Conservation (phyloP, 768 basidiomycete species). For the Calocybe gangraenosa region DNA sequence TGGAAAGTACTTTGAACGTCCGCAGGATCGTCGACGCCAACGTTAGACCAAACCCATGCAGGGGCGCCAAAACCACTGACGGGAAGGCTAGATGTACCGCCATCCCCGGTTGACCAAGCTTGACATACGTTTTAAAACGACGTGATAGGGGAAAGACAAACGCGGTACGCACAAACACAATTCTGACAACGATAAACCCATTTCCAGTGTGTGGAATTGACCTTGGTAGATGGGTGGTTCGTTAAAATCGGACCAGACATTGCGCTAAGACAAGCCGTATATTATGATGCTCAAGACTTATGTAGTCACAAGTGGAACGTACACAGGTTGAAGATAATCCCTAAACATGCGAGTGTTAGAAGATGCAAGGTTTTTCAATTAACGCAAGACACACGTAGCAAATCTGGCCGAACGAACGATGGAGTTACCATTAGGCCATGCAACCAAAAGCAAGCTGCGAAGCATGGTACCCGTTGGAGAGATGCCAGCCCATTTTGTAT, state of each 20-base stretch:
- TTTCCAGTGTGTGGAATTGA: conserved; percentile 63
- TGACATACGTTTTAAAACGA: not conserved
- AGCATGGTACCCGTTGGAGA: conserved; percentile 53
- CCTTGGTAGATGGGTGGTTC: conserved; percentile 41
- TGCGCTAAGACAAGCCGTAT: conserved; percentile 24
- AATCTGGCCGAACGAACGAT: conserved; percentile 52
- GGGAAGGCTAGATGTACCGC: conserved; percentile 35
- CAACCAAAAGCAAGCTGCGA: conserved; percentile 51
- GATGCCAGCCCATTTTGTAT: conserved; percentile 52
- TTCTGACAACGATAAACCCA: conserved; percentile 67
- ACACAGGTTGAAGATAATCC: conserved; percentile 49
- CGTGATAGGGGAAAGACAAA: not conserved
- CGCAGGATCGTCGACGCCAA: conserved; percentile 43
- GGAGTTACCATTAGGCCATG: conserved; percentile 52
- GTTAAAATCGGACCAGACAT: conserved; percentile 51
- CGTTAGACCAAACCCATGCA: conserved; percentile 47
- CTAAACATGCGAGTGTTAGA: conserved; percentile 23
- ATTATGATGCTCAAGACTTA: not conserved
- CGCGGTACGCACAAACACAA: conserved; percentile 46
- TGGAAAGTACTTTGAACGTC: conserved; percentile 46
- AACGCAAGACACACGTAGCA: conserved; percentile 40
- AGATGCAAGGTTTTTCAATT: not conserved
- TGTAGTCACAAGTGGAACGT: conserved; percentile 10
- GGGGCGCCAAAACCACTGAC: conserved; percentile 32
- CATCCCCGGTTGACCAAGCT: conserved; percentile 36